Conservation (phyloP, 2,329 filamentous ascomycete species). For the Stagonosporopsis tanaceti region DNA sequence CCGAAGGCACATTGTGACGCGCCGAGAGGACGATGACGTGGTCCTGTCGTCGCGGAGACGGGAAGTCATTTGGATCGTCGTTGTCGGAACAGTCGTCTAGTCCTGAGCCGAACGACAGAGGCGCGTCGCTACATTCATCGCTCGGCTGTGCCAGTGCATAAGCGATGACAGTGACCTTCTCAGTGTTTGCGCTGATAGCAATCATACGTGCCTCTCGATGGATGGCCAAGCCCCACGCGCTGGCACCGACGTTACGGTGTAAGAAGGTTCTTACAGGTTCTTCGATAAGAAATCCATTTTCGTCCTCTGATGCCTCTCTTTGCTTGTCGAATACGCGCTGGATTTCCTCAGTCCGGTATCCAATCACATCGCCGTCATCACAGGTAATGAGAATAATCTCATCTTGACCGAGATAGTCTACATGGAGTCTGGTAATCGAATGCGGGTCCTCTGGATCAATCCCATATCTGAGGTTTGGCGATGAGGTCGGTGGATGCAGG, state of each 20-base stretch:
- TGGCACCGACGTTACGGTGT: slow-evolving; percentile 75
- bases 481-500: slow-evolving; percentile 50
- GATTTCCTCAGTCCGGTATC: slow-evolving; percentile 47
- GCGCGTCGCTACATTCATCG: background rate
- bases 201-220: slow-evolving; percentile 84
- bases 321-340: slow-evolving; percentile 29
- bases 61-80: slow-evolving; percentile 28
- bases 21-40: slow-evolving; percentile 31
- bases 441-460: slow-evolving; percentile 52
- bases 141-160: slow-evolving; percentile 58
- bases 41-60: slow-evolving; percentile 37
- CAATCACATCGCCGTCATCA: slow-evolving; percentile 65
- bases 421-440: slow-evolving; percentile 55
- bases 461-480: slow-evolving; percentile 28
- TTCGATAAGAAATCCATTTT: slow-evolving; percentile 47
- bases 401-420: slow-evolving; percentile 55
- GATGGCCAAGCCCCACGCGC: slow-evolving; percentile 89
- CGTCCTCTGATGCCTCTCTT: background rate
- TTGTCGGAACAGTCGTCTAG: background rate
- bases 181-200: slow-evolving; percentile 81
- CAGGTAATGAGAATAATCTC: slow-evolving; percentile 61
- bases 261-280: slow-evolving; percentile 67
- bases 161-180: slow-evolving; percentile 65
- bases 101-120: slow-evolving; percentile 5
- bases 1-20: slow-evolving; percentile 62